Evolutionary conservation across 306 rosid genomes (phyloP).

Genomic region (Phaseolus lunatus): DNA sequence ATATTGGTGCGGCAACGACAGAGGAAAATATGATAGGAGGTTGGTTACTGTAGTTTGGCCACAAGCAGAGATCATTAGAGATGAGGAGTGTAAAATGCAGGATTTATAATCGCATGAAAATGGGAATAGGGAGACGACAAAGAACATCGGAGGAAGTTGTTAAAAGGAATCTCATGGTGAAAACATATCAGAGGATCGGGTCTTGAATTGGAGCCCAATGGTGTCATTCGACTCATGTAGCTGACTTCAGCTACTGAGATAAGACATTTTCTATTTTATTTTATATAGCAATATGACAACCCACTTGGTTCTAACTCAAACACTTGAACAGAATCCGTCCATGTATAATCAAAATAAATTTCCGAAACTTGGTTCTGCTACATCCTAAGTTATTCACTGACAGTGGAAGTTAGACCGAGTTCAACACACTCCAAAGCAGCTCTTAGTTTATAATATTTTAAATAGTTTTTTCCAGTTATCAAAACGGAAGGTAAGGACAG

Average conservation of each 20-base stretch:
- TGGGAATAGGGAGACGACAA: neutral
- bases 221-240: neutral
- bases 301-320: constrained; percentile 5
- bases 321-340: constrained; percentile 16
- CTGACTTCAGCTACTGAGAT: neutral
- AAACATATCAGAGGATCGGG: neutral
- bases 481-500: constrained; percentile 6
- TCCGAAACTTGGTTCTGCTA: constrained; percentile 1
- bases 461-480: neutral
- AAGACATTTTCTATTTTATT: neutral
- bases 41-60: neutral
- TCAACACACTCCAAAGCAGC: neutral
- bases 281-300: constrained; percentile 25
- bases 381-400: constrained; percentile 20
- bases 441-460: neutral
- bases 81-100: neutral
- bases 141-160: neutral
- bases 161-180: neutral
- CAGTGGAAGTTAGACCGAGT: neutral
- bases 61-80: neutral
- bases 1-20: neutral
- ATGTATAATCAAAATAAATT: neutral
- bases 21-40: neutral
- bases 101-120: neutral
- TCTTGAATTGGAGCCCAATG: neutral